Percentiles rank a stretch among this genome's conserved stretches.
Evolutionary conservation across 768 basidiomycete species (phyloP).

Genomic region (Termitomyces sp.): DNA sequence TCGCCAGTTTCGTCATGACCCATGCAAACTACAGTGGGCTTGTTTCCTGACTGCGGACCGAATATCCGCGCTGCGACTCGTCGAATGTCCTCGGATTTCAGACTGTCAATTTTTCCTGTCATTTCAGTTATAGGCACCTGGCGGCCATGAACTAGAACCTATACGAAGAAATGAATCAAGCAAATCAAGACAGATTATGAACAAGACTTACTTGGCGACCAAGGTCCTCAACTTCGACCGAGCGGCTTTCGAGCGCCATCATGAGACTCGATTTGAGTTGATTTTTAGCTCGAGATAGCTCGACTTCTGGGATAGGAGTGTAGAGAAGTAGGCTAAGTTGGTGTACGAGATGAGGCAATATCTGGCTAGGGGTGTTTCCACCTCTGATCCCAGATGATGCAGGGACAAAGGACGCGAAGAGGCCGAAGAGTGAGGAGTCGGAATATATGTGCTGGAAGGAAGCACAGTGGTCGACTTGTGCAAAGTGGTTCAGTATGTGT

Average conservation of each 20-base stretch:
- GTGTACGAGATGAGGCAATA: constrained; percentile 80
- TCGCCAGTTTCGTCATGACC: constrained; percentile 75
- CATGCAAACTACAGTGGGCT: constrained; percentile 79
- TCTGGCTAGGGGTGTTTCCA: constrained; percentile 61
- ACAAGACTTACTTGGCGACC: constrained; percentile 66
- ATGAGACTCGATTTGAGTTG: constrained; percentile 89
- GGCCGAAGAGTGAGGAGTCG: constrained; percentile 89
- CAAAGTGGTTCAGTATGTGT: constrained; percentile 90
- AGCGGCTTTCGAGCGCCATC: constrained; percentile 90
- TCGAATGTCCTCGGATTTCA: constrained; percentile 64
- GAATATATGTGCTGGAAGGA: constrained; percentile 98
- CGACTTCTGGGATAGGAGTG: constrained; percentile 53
- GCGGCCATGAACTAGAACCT: constrained; percentile 83
- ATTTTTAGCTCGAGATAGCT: constrained; percentile 87
- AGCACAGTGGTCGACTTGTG: constrained; percentile 91
- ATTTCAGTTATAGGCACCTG: constrained; percentile 89
- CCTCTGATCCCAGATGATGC: constrained; percentile 47
- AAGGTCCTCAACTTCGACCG: constrained; percentile 83
- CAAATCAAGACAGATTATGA: background rate
- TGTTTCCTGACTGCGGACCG: constrained; percentile 52
- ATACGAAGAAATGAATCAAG: background rate
- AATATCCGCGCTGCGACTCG: constrained; percentile 76
- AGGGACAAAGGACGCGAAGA: constrained; percentile 82
- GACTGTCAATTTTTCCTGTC: constrained; percentile 77
- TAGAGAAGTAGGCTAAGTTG: constrained; percentile 83